phyloP scores from a whole-genome alignment of 192 early-diverging fungal genomes.

The Coemansia sp. region DNA sequence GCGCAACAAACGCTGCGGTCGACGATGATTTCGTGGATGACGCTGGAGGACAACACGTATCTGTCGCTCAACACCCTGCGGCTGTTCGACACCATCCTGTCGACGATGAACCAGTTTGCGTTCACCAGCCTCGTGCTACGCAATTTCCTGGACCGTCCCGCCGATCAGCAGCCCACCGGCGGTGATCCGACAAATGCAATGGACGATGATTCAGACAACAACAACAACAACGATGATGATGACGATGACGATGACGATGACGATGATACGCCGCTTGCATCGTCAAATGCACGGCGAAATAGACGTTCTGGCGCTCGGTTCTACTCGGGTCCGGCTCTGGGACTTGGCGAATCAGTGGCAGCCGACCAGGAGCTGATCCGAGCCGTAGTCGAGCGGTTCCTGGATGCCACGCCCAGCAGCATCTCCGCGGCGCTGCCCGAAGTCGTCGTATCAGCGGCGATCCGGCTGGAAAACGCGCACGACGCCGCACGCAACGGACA shows the following conservation, averaged over 20 bases:
- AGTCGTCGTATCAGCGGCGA: slow-evolving; percentile 26
- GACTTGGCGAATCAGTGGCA: slow-evolving; percentile 30
- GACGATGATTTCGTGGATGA: slow-evolving; percentile 48
- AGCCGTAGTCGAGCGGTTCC: slow-evolving; percentile 49
- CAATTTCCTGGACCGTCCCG: slow-evolving; percentile 46
- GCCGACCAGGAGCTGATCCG: slow-evolving; percentile 50
- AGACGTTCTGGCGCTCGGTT: not conserved
- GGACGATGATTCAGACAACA: not conserved
- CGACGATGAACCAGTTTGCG: slow-evolving; percentile 65
- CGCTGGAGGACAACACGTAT: slow-evolving; percentile 45
- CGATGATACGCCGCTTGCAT: not conserved
- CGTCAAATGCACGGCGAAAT: not conserved
- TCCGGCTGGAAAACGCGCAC: slow-evolving; percentile 18
- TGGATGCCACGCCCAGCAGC: slow-evolving; percentile 38
- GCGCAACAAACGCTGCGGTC: slow-evolving; percentile 9
- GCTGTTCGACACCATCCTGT: slow-evolving; percentile 63
- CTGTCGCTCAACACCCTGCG: slow-evolving; percentile 60
- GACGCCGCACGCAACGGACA: not conserved
- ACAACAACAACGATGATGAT: not conserved
- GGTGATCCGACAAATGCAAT: not conserved
- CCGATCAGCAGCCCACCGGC: not conserved
- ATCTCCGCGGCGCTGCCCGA: slow-evolving; percentile 42
- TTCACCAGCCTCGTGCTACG: slow-evolving; percentile 60
- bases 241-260: not conserved
- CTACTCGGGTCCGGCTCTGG: slow-evolving; percentile 34